Percentiles rank a stretch among this genome's conserved stretches.
phyloP scores from a whole-genome alignment of 257 asterid species.

The Solanum raphanifolium region DNA sequence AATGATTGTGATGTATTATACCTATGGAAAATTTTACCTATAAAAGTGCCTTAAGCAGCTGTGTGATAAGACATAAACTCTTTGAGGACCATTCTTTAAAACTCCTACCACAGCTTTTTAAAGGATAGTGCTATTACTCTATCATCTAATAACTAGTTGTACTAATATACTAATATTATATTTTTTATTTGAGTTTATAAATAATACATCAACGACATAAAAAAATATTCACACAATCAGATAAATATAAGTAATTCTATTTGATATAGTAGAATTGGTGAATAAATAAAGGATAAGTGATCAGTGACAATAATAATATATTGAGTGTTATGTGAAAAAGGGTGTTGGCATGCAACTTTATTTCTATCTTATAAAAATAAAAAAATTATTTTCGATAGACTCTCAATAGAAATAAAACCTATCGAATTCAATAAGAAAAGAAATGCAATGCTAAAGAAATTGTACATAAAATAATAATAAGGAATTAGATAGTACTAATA shows the following conservation, averaged over 20 bases:
- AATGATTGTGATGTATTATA: background rate
- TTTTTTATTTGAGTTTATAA: background rate
- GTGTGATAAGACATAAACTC: conserved; percentile 17
- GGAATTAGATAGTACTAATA: background rate
- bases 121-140: background rate
- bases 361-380: background rate
- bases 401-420: background rate
- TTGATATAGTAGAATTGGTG: background rate
- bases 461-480: background rate
- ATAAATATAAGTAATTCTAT: background rate
- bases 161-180: background rate
- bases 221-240: background rate
- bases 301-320: background rate
- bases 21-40: background rate
- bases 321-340: rapidly evolving
- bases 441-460: background rate
- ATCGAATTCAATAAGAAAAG: background rate
- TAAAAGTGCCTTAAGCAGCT: background rate
- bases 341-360: background rate
- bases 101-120: background rate
- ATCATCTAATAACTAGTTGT: background rate
- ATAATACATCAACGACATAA: background rate
- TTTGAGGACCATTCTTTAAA: conserved; percentile 15
- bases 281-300: background rate
- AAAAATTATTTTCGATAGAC: background rate